phyloP scores from a whole-genome alignment of 1,284 basidiomycete genomes.

The Marasmius tenuissimus region DNA sequence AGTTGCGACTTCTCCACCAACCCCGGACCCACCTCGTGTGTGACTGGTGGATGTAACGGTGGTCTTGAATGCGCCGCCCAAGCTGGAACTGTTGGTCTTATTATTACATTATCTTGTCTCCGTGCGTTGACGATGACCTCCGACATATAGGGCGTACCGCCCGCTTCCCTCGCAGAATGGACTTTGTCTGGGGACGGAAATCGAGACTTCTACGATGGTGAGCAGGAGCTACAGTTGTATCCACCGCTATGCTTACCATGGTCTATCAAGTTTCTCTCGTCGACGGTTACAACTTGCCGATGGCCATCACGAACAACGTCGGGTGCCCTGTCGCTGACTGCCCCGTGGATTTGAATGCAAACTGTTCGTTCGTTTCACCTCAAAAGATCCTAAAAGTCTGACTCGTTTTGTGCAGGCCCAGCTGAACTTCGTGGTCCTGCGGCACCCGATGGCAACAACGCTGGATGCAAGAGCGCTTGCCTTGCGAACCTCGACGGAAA shows the following conservation, averaged over 20 bases:
- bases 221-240: background rate
- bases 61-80: slow-evolving; percentile 42
- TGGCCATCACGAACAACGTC: slow-evolving; percentile 36
- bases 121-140: background rate
- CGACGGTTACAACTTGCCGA: slow-evolving; percentile 45
- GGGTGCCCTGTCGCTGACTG: slow-evolving; percentile 40
- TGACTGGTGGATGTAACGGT: slow-evolving; percentile 46
- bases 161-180: slow-evolving; percentile 45
- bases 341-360: slow-evolving; percentile 37
- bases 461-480: slow-evolving; percentile 62
- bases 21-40: slow-evolving; percentile 41
- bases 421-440: slow-evolving; percentile 43
- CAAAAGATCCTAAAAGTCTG: background rate
- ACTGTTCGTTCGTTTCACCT: slow-evolving; percentile 24
- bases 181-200: slow-evolving; percentile 33
- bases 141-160: slow-evolving; percentile 39
- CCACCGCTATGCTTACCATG: background rate
- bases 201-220: slow-evolving; percentile 43
- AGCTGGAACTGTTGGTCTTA: slow-evolving; percentile 33
- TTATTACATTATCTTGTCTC: background rate
- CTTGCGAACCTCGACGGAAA: slow-evolving; percentile 47
- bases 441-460: slow-evolving; percentile 45
- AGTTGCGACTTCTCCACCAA: slow-evolving; percentile 28
- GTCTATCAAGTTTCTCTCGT: slow-evolving; percentile 27
- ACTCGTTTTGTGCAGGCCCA: slow-evolving; percentile 31